Percentiles rank a stretch among this genome's conserved stretches.
These are phyloP conservation scores for Russula lepida DNA, from an alignment of 768 basidiomycete genomes.

Conservation along the genomic window DNA sequence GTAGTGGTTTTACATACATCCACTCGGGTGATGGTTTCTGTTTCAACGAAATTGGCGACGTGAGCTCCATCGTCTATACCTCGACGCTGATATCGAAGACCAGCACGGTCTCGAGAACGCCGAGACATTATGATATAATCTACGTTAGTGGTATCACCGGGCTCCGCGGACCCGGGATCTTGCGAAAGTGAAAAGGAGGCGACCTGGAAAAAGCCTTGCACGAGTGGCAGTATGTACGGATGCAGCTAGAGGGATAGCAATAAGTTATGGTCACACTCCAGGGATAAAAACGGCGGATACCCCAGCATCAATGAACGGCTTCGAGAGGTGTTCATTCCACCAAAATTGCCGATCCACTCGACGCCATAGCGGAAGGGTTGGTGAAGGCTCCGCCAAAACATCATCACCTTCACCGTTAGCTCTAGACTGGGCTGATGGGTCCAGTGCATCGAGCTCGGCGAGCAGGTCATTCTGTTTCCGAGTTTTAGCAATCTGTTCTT, in stretches of 20 bases:
- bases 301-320: slow-evolving; percentile 81
- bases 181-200: slow-evolving; percentile 56
- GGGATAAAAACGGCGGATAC: slow-evolving; percentile 35
- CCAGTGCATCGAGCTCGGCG: slow-evolving; percentile 48
- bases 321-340: slow-evolving; percentile 90
- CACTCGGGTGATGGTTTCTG: slow-evolving; percentile 80
- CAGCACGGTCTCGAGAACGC: slow-evolving; percentile 81
- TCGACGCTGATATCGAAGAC: slow-evolving; percentile 87
- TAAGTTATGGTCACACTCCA: neutral
- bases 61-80: slow-evolving; percentile 90
- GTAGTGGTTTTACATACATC: slow-evolving; percentile 43
- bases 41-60: slow-evolving; percentile 95
- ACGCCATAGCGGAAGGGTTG: slow-evolving; percentile 82
- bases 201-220: slow-evolving; percentile 88
- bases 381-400: slow-evolving; percentile 59
- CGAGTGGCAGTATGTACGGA: slow-evolving; percentile 79
- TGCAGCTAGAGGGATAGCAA: slow-evolving; percentile 46
- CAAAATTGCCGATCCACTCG: slow-evolving; percentile 86
- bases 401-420: slow-evolving; percentile 35
- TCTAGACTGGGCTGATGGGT: slow-evolving; percentile 24
- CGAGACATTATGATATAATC: slow-evolving; percentile 82
- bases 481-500: slow-evolving; percentile 50
- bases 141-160: slow-evolving; percentile 37
- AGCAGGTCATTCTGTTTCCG: slow-evolving; percentile 53
- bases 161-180: slow-evolving; percentile 33